Base-by-base conservation (phyloP, 2,329 filamentous ascomycete species). In the Talaromyces sp. region DNA sequence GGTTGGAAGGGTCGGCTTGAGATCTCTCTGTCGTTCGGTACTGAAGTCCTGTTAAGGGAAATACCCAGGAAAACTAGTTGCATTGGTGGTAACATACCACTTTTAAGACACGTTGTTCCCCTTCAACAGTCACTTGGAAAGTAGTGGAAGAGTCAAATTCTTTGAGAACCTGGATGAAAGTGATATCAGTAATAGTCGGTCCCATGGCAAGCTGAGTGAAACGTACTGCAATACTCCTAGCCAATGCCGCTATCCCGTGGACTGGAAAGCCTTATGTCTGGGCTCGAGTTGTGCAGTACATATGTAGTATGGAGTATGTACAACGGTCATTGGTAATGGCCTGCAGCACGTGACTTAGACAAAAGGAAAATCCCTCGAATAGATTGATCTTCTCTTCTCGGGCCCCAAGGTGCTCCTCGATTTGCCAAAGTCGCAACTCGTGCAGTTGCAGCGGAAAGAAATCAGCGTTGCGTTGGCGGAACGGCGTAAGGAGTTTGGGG, bases 21-120 rank as follows among this genome's bases (percentile, higher is more conserved):
- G 53, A 47, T 54, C n/a, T 58, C 1, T 27, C 61, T 34, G 43
- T 47, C 17, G 64, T 56, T 49, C 68, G 70, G 7, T 69, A 70
- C 70, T 70, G 49, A 29, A 53, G 51, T 54, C 10, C 19, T 61
- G 25, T 22, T 15, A 45, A 29, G 25, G 13, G 36, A 17, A 40
- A 54, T 36, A 19, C 31, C 19, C 29, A 7, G 49, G 38, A 59
- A 60, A 43, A 31, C 22, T 15, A 7, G 7, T 47, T 49, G 31
- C 8, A 25, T 25, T 36, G 22, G 22, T 36, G 22, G 22, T 36
- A 58, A 49, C 40, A 62, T 53, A 69, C 68, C 58, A 71, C 67
- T 56, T 69, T 70, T 45, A 70, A 63, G 5, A 70, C 67, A 63
- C 67, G 65, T 4, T 25, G 31, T 51, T 49, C 63, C 54, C 40